Evolutionary conservation across 257 asterid genomes (phyloP).

Genomic region (Penstemon davidsonii): DNA sequence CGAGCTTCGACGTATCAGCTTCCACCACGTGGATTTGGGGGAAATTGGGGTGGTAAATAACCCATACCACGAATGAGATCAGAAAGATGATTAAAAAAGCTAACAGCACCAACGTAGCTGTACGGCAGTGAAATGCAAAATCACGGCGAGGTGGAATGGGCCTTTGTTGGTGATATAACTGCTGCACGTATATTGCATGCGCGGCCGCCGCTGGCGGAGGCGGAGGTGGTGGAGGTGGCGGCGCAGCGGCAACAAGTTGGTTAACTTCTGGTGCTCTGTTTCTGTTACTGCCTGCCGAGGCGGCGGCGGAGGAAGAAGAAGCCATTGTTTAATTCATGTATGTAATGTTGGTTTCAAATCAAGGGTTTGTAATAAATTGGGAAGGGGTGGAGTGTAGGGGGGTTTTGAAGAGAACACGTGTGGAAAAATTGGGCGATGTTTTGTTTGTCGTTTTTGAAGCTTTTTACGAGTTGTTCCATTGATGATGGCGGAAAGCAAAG

Average conservation of each 20-base stretch:
- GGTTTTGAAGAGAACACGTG: conserved; percentile 26
- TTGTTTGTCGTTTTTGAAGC: conserved; percentile 24
- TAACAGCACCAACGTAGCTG: conserved; percentile 8
- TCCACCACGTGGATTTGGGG: conserved; percentile 35
- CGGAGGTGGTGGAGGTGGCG: conserved; percentile 10
- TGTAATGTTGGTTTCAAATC: conserved; percentile 21
- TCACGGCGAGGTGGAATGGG: conserved; percentile 23
- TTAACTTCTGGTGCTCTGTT: conserved; percentile 2
- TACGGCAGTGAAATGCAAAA: conserved; percentile 17
- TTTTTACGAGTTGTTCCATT: conserved; percentile 25
- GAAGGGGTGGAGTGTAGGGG: neutral
- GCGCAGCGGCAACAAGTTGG: conserved; percentile 3
- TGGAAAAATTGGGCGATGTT: conserved; percentile 20
- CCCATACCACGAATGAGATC: conserved; percentile 25
- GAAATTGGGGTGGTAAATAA: conserved; percentile 30
- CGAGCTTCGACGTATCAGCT: conserved; percentile 30
- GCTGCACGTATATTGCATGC: conserved; percentile 23
- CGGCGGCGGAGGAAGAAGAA: conserved; percentile 12
- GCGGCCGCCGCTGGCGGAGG: conserved; percentile 4
- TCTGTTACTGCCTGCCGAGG: neutral
- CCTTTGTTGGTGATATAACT: conserved; percentile 26
- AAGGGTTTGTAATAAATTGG: conserved; percentile 12
- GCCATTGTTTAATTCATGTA: conserved; percentile 24
- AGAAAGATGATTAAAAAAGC: conserved; percentile 11
- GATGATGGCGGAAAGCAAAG: conserved; percentile 15